Conservation (phyloP, 139 green algal species). For the Chlamydomonas sp. region DNA sequence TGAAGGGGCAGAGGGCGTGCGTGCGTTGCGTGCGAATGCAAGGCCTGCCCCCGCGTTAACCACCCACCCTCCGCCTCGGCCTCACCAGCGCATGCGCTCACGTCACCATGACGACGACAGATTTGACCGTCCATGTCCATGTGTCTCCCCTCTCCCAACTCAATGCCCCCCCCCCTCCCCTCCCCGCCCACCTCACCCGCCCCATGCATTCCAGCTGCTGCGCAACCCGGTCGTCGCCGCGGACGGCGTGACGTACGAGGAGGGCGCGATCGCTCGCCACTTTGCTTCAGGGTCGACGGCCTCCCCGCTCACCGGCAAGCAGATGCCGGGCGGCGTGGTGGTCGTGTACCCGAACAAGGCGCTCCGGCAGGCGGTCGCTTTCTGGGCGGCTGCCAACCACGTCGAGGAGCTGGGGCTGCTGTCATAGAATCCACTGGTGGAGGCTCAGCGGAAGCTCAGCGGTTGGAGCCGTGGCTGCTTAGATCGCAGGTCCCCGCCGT, state of each 20-base stretch:
- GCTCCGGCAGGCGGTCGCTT: not conserved
- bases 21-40: not conserved
- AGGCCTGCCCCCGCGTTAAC: not conserved
- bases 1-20: not conserved
- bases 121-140: no score
- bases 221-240: conserved; percentile 28
- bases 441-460: no score
- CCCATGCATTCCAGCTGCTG: conserved; percentile 21
- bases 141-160: no score
- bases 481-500: no score
- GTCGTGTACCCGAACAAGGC: not conserved
- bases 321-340: no score
- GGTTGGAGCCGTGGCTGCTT: no score
- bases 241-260: conserved; percentile 34
- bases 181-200: no score
- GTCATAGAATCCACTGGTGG: no score
- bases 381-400: conserved; percentile 1
- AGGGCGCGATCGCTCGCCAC: conserved; percentile 24
- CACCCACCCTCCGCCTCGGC: not conserved
- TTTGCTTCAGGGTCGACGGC: conserved; percentile 13
- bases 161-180: no score
- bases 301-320: no score
- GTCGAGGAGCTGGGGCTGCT: no score
- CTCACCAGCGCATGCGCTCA: not conserved
- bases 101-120: no score